A percentile compares a stretch with the other conserved stretches of the same genome.
These are phyloP conservation scores for Leccinellum rugosiceps DNA, from an alignment of 768 basidiomycete genomes.

Conservation along the genomic window DNA sequence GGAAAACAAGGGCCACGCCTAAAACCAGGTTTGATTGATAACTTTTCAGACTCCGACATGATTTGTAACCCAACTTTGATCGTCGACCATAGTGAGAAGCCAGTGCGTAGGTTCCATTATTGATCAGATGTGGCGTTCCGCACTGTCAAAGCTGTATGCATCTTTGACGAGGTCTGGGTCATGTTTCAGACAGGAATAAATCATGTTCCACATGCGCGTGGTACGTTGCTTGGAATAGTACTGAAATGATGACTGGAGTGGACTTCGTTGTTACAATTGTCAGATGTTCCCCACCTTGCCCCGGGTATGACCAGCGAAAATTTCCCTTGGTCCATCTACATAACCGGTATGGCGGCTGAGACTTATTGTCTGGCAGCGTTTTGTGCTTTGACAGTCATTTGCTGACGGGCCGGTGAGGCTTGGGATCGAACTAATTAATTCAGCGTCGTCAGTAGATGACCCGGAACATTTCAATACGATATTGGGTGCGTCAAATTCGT, in stretches of 20 bases:
- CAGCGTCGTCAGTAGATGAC: not conserved
- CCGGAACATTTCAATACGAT: too few species aligned
- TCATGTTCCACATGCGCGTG: not conserved
- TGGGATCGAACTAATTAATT: not conserved
- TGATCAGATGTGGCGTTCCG: not conserved
- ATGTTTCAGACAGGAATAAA: not conserved
- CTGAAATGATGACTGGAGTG: too few species aligned
- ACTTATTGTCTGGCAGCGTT: not conserved
- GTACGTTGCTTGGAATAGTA: not conserved
- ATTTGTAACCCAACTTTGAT: constrained; percentile 12
- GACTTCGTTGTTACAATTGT: not conserved
- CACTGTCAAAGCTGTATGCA: not conserved
- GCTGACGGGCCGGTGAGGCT: not conserved
- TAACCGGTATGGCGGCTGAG: not conserved
- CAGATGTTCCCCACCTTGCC: not conserved
- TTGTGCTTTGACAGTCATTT: not conserved
- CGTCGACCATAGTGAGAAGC: not conserved
- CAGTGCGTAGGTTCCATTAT: not conserved
- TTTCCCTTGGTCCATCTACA: not conserved
- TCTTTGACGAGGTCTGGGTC: not conserved
- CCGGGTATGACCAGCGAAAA: not conserved
- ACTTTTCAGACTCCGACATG: constrained; percentile 41
- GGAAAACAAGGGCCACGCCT: constrained; percentile 39
- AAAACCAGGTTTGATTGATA: constrained; percentile 24
- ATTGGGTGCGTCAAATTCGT: not conserved